Evolutionary conservation across 169 alveolate genomes (phyloP), one percentile per base, ranked within the genome.

Genomic region (Eimeria falciformis): DNA sequence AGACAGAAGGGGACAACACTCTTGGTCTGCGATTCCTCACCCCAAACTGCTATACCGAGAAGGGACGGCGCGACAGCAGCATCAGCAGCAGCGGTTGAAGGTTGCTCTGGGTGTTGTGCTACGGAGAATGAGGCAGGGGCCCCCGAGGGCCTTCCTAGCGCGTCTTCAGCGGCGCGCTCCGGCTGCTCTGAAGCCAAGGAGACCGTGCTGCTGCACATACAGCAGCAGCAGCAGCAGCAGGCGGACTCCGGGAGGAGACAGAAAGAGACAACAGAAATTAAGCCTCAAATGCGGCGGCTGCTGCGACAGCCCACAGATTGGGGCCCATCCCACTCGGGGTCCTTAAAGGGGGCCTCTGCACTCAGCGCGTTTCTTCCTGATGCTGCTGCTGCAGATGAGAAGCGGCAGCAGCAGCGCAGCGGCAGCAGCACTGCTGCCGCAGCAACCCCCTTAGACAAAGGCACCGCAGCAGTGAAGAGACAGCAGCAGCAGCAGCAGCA

Each of bases 201-300:
- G 27, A 14, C 71, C 71, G 7, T n/a, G 25, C 33, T 11, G 71
- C 71, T 14, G 71, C 71, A 58, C n/a, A n/a, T n/a, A 27, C 71
- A 58, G 71, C 71, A 58, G 71, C 71, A 58, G 27, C 71, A 9
- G 71, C 71, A 58, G 71, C 71, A 58, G 71, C 71, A 58, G 21
- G 25, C 5, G 29, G 71, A 27, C 71, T 27, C 25, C 25, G 5
- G 11, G 71, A 9, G 27, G 9, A 7, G 9, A 27, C 33, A n/a
- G 71, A 5, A 9, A 58, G 25, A 21, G 27, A 58, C 11, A 58
- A 14, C 62, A 50, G 62, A 14, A 50, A 14, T 50, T 27, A 7
- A 7, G 21, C 71, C 71, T n/a, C 71, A 5, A n/a, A 14, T 11
- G 21, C 9, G 71, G 71, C 11, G 29, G 71, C 29, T 21, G 9